Evolutionary conservation across 768 basidiomycete species (phyloP).

Genomic region (Neoboletus magnificus): DNA sequence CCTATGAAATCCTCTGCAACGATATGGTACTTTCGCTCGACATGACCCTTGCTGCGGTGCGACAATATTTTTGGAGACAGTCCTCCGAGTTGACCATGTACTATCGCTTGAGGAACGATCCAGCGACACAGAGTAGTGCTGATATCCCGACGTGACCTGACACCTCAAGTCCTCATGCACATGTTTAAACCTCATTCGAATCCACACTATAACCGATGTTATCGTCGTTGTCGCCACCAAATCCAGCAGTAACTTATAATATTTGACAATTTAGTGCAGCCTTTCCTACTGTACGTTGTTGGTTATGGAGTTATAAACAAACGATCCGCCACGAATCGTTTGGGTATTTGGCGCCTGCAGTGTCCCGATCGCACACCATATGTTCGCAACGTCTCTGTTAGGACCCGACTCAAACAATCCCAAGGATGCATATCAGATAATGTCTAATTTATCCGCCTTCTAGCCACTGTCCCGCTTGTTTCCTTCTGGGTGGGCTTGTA

Average conservation of each 20-base stretch:
- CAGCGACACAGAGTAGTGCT: background rate
- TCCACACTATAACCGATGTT: background rate
- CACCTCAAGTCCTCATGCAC: too few species aligned
- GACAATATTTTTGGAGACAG: conserved; percentile 87
- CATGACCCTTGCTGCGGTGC: conserved; percentile 88
- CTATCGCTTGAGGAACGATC: conserved; percentile 52
- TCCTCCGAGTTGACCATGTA: conserved; percentile 69
- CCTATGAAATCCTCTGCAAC: conserved; percentile 87
- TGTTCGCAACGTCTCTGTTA: too few species aligned
- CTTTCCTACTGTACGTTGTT: background rate
- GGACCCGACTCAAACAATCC: background rate
- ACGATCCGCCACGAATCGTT: background rate
- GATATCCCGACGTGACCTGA: background rate
- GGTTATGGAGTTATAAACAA: background rate
- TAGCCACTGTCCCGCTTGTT: background rate
- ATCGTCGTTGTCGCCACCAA: background rate
- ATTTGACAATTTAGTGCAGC: conserved; percentile 13
- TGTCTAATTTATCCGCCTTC: background rate
- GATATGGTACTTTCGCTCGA: conserved; percentile 76
- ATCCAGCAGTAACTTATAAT: conserved; percentile 18
- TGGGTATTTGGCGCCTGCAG: background rate
- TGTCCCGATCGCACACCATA: too few species aligned
- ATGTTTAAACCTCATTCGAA: background rate
- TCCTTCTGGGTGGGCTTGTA: background rate
- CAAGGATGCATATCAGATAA: background rate